Base-by-base conservation (phyloP, 345 rosid species). In the Melaleuca alternifolia region DNA sequence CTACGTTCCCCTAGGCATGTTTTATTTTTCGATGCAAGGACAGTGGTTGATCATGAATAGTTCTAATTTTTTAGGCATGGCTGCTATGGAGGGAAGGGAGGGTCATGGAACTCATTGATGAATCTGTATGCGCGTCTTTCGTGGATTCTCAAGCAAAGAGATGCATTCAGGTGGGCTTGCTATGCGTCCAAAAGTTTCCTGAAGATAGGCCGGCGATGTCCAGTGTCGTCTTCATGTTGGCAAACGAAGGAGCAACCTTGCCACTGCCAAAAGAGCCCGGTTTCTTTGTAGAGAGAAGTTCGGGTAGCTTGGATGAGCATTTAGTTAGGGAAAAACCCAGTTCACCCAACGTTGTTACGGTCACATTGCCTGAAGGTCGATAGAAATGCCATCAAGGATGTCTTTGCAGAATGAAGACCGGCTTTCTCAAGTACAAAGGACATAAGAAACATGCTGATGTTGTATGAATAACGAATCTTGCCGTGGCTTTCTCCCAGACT, bases 61-160 rank as follows among this genome's bases (percentile, higher is more conserved):
- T 50, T 85, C 15, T 10, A 26, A 57, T 14, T n/a, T 77, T 46
- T 51, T n/a, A 91, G 93, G 89, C 90, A 77, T 90, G 93, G 88
- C 28, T 85, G 51, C 23, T 91, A 41, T 91, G 92, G 91, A 84
- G 6, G 10, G 83, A 83, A 46, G 56, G 82, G 86, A 84, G 53
- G 59, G 79, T 44, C 59, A 14, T 10, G 14, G 82, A 89, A 16
- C 61, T 89, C 53, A 84, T 87, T 50, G 90, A 89, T 82, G 51
- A 85, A 65, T 23, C 46, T 37, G 6, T 81, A 28, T 41, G 82
- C 12, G 87, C 75, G 26, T 71, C 46, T 37, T 51, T 79, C 1
- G 26, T 8, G 20, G 33, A 53, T 7, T 13, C 37, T 50, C 62
- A 51, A 41, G 81, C 56, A 8, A 0, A 50, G 83, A 86, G 91